These are phyloP conservation scores for Stachybotrys echinatus DNA, from an alignment of 2,329 filamentous ascomycete genomes.

Conservation along the genomic window DNA sequence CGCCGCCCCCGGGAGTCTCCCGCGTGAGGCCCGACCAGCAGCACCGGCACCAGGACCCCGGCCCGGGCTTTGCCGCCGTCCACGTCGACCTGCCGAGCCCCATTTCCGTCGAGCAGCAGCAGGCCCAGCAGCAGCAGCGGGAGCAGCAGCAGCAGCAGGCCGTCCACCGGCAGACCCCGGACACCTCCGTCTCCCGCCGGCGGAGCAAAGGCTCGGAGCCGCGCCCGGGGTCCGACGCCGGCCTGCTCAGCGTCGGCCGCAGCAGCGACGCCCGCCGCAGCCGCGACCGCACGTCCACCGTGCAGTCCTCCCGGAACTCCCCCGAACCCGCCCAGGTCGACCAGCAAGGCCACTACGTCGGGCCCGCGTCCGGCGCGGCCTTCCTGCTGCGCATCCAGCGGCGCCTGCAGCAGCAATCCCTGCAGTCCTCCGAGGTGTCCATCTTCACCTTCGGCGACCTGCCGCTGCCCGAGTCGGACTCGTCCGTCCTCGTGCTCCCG, in stretches of 20 bases:
- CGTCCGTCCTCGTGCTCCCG: conserved; percentile 30
- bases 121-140: too few relatives aligned
- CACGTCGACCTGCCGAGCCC: background rate
- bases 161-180: too few relatives aligned
- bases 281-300: background rate
- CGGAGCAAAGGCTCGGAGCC: too few relatives aligned
- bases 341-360: conserved; percentile 13
- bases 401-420: conserved; percentile 35
- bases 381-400: conserved; percentile 17
- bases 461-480: conserved; percentile 32
- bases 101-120: too few relatives aligned
- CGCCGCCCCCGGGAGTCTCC: background rate
- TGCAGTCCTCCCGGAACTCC: conserved; percentile 12
- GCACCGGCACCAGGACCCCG: background rate
- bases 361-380: conserved; percentile 11
- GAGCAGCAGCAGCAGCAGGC: too few relatives aligned
- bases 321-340: conserved; percentile 10
- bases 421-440: conserved; percentile 31
- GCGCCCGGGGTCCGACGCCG: too few relatives aligned
- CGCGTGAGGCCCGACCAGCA: background rate
- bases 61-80: too few relatives aligned
- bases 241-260: too few relatives aligned
- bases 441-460: conserved; percentile 45
- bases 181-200: too few relatives aligned
- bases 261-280: too few relatives aligned